Evolutionary conservation across 805 yeast species (phyloP), one percentile per base, ranked within the genome.

Genomic region (Saccharomycopsis selenospora): DNA sequence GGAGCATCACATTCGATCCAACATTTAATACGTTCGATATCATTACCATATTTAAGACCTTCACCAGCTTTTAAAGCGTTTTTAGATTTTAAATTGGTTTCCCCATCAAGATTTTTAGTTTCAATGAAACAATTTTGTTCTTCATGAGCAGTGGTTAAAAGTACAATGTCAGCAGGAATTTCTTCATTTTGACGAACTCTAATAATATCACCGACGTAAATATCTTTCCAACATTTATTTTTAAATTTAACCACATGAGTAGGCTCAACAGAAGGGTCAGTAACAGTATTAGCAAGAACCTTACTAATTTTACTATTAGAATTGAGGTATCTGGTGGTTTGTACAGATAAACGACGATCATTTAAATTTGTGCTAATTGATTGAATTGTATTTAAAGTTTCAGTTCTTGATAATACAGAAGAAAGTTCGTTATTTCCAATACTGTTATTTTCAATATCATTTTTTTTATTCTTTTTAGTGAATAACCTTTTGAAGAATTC

Each of bases 1-100:
- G 93, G 91, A 18, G 81, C 73, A 59, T 84, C 93, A 55, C 85
- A 76, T 57, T 82, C 85, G 46, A 85, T 65, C 69, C 77, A 69
- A 60, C 83, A 79, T 55, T 70, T 68, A 26, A 77, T 67, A 49
- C 75, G 71, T 49, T 76, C 78, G 45, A 85, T 67, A 56, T 84
- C 90, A 23, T 66, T 62, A 2, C 86, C 71, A 54, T 73, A 81
- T 42, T 69, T 72, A 38, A 85, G 61, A 1, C 70, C 66, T 6
- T 69, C 66, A 11, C 87, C 83, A 55, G 79, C 70, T 13, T 68
- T 67, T 28, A 85, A 59, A 4, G 84, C 68, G 26, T 67, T 69
- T 51, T 80, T 76, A 22, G 69, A 67, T 60, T 85, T 85, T 61
- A 85, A 70, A 59, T 81, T 85, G 3, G 91, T 82, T 63, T 85